phyloP scores from a whole-genome alignment of 176 grass and related monocot species.

The Ensete ventricosum region DNA sequence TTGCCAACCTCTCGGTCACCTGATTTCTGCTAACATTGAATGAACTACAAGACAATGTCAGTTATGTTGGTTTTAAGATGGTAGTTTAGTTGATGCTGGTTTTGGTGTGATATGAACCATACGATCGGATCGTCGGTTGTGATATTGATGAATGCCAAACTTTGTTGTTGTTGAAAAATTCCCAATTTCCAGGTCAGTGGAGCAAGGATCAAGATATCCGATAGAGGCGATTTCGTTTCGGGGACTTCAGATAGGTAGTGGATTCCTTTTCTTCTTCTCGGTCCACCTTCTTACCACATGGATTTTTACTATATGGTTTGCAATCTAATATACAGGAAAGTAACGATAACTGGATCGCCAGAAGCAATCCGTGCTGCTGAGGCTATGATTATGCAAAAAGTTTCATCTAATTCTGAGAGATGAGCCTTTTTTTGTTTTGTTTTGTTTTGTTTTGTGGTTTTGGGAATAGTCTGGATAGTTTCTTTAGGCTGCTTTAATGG shows the following conservation, averaged over 20 bases:
- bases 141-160: neutral
- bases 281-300: neutral
- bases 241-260: constrained; percentile 73
- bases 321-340: constrained; percentile 50
- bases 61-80: too few species aligned
- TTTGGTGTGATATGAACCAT: too few species aligned
- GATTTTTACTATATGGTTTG: neutral
- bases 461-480: too few species aligned
- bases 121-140: neutral
- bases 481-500: too few species aligned
- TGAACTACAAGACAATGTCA: too few species aligned
- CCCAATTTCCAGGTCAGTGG: constrained; percentile 42
- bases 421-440: neutral
- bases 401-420: constrained; percentile 68
- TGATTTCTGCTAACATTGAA: too few species aligned
- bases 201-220: constrained; percentile 80
- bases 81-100: too few species aligned
- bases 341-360: constrained; percentile 76
- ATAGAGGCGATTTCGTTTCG: constrained; percentile 67
- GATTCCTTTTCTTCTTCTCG: neutral
- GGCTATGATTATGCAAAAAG: constrained; percentile 94
- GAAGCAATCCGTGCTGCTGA: constrained; percentile 74
- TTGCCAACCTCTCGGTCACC: too few species aligned
- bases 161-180: neutral
- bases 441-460: too few species aligned